Evolutionary conservation across 2,329 filamentous ascomycete species (phyloP).

Genomic region (Penicillium sp.): DNA sequence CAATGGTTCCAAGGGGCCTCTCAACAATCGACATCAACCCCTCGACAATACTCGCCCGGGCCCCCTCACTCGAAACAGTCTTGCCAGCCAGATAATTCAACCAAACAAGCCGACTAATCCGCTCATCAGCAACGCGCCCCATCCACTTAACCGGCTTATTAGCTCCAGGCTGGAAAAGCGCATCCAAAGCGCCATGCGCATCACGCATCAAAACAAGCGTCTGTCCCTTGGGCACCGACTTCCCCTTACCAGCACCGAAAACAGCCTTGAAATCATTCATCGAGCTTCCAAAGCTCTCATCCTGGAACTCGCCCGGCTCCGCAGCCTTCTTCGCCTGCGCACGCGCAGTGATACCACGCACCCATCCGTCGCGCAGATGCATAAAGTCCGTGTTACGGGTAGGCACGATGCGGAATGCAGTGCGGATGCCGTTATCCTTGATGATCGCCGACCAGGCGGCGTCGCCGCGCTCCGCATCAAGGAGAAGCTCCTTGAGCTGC

Average conservation of each 20-base stretch:
- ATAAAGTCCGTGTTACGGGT: constrained; percentile 93
- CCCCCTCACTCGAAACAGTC: constrained; percentile 80
- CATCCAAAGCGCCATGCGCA: constrained; percentile 62
- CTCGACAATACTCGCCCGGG: constrained; percentile 77
- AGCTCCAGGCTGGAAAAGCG: constrained; percentile 61
- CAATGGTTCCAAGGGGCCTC: constrained; percentile 82
- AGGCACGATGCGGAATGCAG: constrained; percentile 78
- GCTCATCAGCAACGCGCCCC: constrained; percentile 73
- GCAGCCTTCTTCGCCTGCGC: constrained; percentile 53
- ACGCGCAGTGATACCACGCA: constrained; percentile 76
- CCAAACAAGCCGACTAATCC: constrained; percentile 80
- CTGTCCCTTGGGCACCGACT: constrained; percentile 73
- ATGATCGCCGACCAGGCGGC: constrained; percentile 74
- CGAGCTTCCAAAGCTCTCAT: constrained; percentile 73
- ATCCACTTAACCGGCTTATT: constrained; percentile 55
- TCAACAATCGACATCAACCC: constrained; percentile 87
- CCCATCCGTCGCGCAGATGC: constrained; percentile 87
- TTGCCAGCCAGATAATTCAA: constrained; percentile 84
- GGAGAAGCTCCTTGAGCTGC: constrained; percentile 64
- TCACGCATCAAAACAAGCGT: constrained; percentile 74
- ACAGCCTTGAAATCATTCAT: constrained; percentile 76
- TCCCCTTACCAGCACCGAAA: constrained; percentile 69
- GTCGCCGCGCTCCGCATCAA: constrained; percentile 68
- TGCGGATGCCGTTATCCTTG: constrained; percentile 66
- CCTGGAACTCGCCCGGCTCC: constrained; percentile 53